Conservation (phyloP, 441 rosid species). For the Eruca vesicaria region DNA sequence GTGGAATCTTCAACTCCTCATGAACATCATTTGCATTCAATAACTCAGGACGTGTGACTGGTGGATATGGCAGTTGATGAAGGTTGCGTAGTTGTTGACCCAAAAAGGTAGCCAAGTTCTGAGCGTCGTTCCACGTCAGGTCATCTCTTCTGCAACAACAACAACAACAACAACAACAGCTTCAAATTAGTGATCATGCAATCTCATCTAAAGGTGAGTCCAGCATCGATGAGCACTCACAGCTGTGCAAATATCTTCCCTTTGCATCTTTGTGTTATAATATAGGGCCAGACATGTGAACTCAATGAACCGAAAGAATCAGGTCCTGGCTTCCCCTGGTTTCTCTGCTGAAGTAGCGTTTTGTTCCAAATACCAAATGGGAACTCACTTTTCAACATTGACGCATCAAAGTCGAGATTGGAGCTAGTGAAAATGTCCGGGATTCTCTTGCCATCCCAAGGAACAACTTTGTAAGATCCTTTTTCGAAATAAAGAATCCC, state of each 20-base stretch:
- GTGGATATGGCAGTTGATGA: conserved; percentile 78
- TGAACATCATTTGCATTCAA: conserved; percentile 35
- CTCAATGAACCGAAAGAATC: conserved; percentile 42
- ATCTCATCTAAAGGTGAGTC: not conserved
- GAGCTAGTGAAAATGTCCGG: conserved; percentile 57
- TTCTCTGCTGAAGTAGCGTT: conserved; percentile 59
- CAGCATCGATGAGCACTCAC: conserved; percentile 55
- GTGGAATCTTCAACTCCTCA: conserved; percentile 45
- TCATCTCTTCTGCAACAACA: conserved; percentile 72
- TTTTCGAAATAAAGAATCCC: conserved; percentile 76
- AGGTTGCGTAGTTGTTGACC: conserved; percentile 83
- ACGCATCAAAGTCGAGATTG: conserved; percentile 45
- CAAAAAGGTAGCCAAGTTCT: conserved; percentile 69
- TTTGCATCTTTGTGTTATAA: conserved; percentile 83
- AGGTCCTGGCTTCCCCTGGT: conserved; percentile 43
- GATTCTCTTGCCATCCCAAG: conserved; percentile 91
- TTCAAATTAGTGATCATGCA: conserved; percentile 8
- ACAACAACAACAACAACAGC: conserved; percentile 19
- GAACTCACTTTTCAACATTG: conserved; percentile 44
- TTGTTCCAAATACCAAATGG: conserved; percentile 89
- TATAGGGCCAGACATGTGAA: conserved; percentile 75
- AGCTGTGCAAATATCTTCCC: conserved; percentile 87
- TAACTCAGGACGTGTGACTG: conserved; percentile 40
- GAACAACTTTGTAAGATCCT: conserved; percentile 58
- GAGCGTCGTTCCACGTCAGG: conserved; percentile 58